Evolutionary conservation across 164 flowering plant species (phyloP), one percentile per base, ranked within the genome.

Genomic region (Brasenia schreberi): DNA sequence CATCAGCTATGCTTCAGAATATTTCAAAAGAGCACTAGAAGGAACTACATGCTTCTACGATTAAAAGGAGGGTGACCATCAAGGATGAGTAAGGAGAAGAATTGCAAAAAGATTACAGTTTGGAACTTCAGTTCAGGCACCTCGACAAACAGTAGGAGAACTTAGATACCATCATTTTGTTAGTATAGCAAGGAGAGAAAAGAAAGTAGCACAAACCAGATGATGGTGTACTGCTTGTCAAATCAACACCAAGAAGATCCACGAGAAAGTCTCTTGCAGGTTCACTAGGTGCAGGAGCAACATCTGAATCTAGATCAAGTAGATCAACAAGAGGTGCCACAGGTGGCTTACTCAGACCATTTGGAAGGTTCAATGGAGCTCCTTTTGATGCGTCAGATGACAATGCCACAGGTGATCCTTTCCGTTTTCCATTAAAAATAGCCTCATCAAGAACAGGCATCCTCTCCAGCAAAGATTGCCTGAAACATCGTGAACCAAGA

Each of bases 401-500:
- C 72, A 71, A 77, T 67, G 89, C 64, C 5, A 82, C 85, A 56
- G 85, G 72, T 72, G 96, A 82, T 63, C 92, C 92, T 67, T 90
- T 81, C 71, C 80, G 89, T 74, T 81, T 88, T 73, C 85, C 88
- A 73, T 79, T 81, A 69, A 83, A 87, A 65, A 91, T 81, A 72
- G 97, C 83, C 78, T 95, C 99, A 78, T 95, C 99, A 65, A 92
- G 81, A 72, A 88, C 96, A n/a, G 97, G 97, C 97, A 95, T 95
- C 71, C 92, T 82, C 77, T 95, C 99, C 67, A 92, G 81, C 78
- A 95, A 79, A 5, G 83, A 71, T 73, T 92, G 76, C 77, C 99
- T 95, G 83, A 68, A 79, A 0, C 66, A 58, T 68, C 33, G 65
- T 49, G 56, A 49, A 49, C 56, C 56, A 49, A 9, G 16, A 9